Conservation (phyloP, 371 early-diverging fungal genomes). For the Lichtheimia hyalospora region DNA sequence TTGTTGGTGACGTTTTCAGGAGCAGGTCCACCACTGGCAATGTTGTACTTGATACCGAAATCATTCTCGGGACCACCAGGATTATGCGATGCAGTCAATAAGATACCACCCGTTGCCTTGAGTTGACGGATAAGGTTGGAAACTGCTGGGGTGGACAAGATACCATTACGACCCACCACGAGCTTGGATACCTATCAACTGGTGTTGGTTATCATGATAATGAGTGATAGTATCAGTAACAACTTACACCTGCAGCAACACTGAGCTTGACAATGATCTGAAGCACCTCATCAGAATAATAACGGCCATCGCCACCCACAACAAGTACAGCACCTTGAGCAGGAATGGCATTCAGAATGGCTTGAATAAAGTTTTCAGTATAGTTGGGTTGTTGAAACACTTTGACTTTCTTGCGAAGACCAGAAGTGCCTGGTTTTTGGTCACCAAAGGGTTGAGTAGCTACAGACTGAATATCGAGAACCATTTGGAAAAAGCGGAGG, state of each 20-base stretch:
- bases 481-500: constrained; percentile 12
- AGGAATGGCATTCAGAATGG: constrained; percentile 83
- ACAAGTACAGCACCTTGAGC: constrained; percentile 82
- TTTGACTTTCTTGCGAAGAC: constrained; percentile 93
- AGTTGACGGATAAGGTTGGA: constrained; percentile 90
- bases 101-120: constrained; percentile 90
- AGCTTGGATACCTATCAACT: constrained; percentile 71
- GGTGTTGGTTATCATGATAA: background rate
- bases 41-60: constrained; percentile 98
- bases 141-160: constrained; percentile 96
- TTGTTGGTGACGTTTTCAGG: constrained; percentile 91
- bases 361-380: constrained; percentile 94
- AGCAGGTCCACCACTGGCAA: constrained; percentile 94
- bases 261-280: constrained; percentile 87
- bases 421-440: constrained; percentile 97
- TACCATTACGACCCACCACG: constrained; percentile 91
- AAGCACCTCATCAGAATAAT: constrained; percentile 81
- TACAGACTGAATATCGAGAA: constrained; percentile 49
- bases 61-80: constrained; percentile 97
- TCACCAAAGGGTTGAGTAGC: constrained; percentile 76
- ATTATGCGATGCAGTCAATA: constrained; percentile 97
- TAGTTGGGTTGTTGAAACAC: constrained; percentile 94
- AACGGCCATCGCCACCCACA: constrained; percentile 97
- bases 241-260: constrained; percentile 83
- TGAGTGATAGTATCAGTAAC: too few species aligned